Evolutionary conservation across 78 protist genomes (phyloP).

Genomic region (Dictyostelium brefeldianum): DNA sequence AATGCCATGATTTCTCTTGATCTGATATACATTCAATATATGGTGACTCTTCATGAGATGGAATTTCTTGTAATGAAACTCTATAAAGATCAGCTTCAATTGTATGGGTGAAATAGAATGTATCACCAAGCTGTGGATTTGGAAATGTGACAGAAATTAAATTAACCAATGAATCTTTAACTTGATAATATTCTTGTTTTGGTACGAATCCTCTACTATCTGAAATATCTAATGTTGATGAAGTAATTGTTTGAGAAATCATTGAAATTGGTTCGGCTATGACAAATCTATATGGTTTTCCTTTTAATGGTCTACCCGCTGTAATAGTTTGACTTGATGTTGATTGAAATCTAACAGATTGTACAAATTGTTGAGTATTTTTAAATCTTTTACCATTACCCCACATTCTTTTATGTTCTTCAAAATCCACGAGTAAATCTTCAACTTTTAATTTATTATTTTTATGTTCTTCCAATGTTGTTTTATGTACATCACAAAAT

Average conservation of each 20-base stretch:
- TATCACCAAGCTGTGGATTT: neutral
- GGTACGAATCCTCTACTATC: neutral
- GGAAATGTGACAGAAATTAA: neutral
- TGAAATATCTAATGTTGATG: neutral
- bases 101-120: neutral
- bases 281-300: neutral
- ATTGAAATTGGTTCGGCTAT: neutral
- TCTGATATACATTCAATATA: slow-evolving; percentile 1
- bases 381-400: neutral
- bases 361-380: neutral
- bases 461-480: neutral
- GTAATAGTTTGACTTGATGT: neutral
- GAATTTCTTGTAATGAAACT: neutral
- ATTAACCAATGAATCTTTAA: too few relatives aligned
- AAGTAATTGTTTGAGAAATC: neutral
- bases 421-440: neutral
- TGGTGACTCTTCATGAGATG: neutral
- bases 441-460: neutral
- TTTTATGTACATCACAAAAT: neutral
- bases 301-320: neutral
- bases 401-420: slow-evolving; percentile 6
- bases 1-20: neutral
- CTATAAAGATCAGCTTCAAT: neutral
- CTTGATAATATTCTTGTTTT: neutral
- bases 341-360: neutral